Percentiles rank a stretch among this genome's conserved stretches.
phyloP scores from a whole-genome alignment of 1,284 basidiomycete species.

The Schizophyllum amplum region DNA sequence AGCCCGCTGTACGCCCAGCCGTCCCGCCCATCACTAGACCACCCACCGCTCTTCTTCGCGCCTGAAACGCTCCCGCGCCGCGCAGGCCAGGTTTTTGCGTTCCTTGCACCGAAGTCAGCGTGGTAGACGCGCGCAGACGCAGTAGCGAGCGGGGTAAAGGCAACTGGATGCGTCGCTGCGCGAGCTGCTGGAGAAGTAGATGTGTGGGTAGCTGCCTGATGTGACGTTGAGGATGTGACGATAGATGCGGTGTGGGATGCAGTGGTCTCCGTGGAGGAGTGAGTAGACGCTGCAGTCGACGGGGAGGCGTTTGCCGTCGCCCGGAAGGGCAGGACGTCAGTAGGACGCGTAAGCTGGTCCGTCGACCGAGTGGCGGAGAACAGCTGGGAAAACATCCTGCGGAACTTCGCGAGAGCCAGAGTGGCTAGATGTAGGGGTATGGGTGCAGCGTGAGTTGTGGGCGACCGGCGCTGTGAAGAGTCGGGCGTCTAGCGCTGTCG shows the following conservation, averaged over 20 bases:
- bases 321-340: neutral
- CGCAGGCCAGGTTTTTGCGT: neutral
- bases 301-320: neutral
- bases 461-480: neutral
- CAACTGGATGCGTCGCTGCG: neutral
- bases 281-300: neutral
- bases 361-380: neutral
- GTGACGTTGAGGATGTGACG: no score
- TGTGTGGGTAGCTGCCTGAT: no score
- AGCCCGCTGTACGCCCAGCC: slow-evolving; percentile 67
- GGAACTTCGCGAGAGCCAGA: neutral
- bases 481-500: neutral
- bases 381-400: slow-evolving; percentile 4
- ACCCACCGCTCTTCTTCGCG: neutral
- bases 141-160: neutral
- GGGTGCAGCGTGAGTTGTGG: neutral
- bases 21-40: slow-evolving; percentile 18
- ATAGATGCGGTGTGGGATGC: neutral
- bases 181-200: no score
- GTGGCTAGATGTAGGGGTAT: neutral
- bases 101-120: slow-evolving; percentile 31
- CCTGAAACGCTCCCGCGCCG: neutral
- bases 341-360: neutral
- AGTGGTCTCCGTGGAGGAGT: neutral
- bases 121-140: slow-evolving; percentile 41